Percentiles rank a stretch among this genome's conserved stretches.
phyloP scores from a whole-genome alignment of 345 rosid species.

The Cardiospermum halicacabum region DNA sequence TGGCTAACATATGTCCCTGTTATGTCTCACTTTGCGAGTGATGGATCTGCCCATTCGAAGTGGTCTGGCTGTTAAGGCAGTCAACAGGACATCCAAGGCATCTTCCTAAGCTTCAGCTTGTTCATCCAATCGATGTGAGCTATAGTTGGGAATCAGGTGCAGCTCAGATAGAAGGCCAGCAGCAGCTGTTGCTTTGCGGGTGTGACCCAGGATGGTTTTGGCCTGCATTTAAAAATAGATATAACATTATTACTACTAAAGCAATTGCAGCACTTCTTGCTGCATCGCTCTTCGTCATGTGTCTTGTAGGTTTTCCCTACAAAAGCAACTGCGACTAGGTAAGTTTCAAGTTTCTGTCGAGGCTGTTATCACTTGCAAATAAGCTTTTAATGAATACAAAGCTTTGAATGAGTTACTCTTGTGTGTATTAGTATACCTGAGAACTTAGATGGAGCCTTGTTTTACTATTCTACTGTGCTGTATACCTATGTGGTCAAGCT shows the following conservation, averaged over 20 bases:
- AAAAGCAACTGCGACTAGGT: no score
- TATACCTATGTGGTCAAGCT: no score
- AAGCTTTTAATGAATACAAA: no score
- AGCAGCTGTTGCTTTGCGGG: conserved; percentile 94
- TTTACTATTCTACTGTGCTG: no score
- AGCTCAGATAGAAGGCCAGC: conserved; percentile 68
- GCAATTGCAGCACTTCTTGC: no score
- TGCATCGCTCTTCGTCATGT: no score
- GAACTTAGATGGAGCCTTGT: no score
- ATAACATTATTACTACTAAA: conserved; percentile 3
- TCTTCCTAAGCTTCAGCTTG: conserved; percentile 69
- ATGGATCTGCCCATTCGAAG: conserved; percentile 95
- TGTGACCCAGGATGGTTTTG: conserved; percentile 97
- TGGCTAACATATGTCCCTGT: conserved; percentile 37
- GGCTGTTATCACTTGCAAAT: no score
- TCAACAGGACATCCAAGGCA: conserved; percentile 53
- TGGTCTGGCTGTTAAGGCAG: conserved; percentile 68
- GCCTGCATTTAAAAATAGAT: conserved; percentile 52
- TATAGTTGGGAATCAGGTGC: conserved; percentile 52
- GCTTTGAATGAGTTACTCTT: no score
- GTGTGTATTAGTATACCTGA: no score
- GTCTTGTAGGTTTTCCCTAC: no score
- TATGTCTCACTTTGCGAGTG: conserved; percentile 60
- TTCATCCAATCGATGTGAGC: conserved; percentile 44
- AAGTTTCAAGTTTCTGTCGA: no score